Conservation (phyloP, 495 filamentous ascomycete species). For the Podospora pseudoanserina region DNA sequence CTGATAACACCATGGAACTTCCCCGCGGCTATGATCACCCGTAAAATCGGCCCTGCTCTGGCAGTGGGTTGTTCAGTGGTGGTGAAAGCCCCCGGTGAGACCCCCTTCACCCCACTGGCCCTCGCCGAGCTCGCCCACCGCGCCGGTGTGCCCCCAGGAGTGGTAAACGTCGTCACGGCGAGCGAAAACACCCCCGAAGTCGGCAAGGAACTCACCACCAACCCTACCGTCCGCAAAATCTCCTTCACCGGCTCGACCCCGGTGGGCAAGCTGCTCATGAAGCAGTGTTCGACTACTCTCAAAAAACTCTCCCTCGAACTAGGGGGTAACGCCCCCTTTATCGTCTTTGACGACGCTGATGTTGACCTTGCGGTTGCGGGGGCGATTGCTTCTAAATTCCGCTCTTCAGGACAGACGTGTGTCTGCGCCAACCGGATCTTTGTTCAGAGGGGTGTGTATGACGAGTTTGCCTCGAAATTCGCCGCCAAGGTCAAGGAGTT, state of each 20-base stretch:
- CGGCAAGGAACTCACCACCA: slow-evolving; percentile 67
- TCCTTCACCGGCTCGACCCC: slow-evolving; percentile 86
- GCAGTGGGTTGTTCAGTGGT: slow-evolving; percentile 75
- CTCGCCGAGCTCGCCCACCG: slow-evolving; percentile 77
- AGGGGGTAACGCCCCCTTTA: slow-evolving; percentile 89
- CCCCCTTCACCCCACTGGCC: slow-evolving; percentile 78
- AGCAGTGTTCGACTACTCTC: slow-evolving; percentile 72
- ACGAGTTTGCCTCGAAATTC: slow-evolving; percentile 68
- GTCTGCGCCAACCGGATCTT: slow-evolving; percentile 88
- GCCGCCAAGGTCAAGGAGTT: slow-evolving; percentile 71
- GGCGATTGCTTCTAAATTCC: slow-evolving; percentile 76
- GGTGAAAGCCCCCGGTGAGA: slow-evolving; percentile 79
- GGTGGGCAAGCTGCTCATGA: slow-evolving; percentile 86
- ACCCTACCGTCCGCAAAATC: slow-evolving; percentile 71
- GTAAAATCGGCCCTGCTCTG: slow-evolving; percentile 82
- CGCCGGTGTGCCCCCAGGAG: slow-evolving; percentile 80
- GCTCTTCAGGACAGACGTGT: slow-evolving; percentile 84
- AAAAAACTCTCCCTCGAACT: slow-evolving; percentile 88
- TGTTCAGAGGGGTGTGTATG: slow-evolving; percentile 74
- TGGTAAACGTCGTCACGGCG: slow-evolving; percentile 77
- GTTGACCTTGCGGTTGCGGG: slow-evolving; percentile 72
- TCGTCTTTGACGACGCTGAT: slow-evolving; percentile 89
- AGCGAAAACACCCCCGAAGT: slow-evolving; percentile 67
- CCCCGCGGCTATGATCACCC: slow-evolving; percentile 87
- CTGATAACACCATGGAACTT: slow-evolving; percentile 98